These are phyloP conservation scores for Auriscalpium microsporum DNA, from an alignment of 768 basidiomycete species.

Conservation along the genomic window DNA sequence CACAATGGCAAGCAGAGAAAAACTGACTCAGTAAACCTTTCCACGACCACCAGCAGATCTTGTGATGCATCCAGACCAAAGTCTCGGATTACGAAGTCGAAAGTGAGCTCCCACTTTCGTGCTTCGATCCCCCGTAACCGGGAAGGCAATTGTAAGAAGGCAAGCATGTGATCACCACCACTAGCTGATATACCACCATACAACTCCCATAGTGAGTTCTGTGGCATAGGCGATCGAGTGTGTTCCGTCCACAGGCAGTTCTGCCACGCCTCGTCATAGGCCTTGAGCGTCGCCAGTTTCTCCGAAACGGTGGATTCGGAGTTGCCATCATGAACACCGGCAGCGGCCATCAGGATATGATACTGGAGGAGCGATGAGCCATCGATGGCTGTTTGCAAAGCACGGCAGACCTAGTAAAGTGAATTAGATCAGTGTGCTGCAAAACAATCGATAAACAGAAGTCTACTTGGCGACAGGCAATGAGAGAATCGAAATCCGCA, in stretches of 20 bases:
- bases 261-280: conserved; percentile 7
- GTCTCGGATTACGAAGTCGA: conserved; percentile 6
- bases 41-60: conserved; percentile 10
- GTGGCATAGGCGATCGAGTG: neutral
- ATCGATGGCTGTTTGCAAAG: conserved; percentile 7
- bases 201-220: conserved; percentile 8
- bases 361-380: conserved; percentile 5
- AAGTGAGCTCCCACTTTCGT: conserved; percentile 8
- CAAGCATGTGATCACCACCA: neutral
- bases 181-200: conserved; percentile 11
- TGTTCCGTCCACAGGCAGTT: conserved; percentile 4
- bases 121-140: conserved; percentile 8
- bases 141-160: conserved; percentile 10
- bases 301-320: neutral
- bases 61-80: conserved; percentile 15
- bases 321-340: conserved; percentile 10
- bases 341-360: conserved; percentile 3
- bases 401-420: conserved; percentile 1
- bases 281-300: conserved; percentile 2
- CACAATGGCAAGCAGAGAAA: no score
- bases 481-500: no score
- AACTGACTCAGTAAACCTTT: conserved; percentile 3
- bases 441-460: no score
- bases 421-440: no score
- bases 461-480: no score